Evolutionary conservation across 192 early-diverging fungal genomes (phyloP), one percentile per base, ranked within the genome.

Genomic region (Allomyces arbusculus): DNA sequence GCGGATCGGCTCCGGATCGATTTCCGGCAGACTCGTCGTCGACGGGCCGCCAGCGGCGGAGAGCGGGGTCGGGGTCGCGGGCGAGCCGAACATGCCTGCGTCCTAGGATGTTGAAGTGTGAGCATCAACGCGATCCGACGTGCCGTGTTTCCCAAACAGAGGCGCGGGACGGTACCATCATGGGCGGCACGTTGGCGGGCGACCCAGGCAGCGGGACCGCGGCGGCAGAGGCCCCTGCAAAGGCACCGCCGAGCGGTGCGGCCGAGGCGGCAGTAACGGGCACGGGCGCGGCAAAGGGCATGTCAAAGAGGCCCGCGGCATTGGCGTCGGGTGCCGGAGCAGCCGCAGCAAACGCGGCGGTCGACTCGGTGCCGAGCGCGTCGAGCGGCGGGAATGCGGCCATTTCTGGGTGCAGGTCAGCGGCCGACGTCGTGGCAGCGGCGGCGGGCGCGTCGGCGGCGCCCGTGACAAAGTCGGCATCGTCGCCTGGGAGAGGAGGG

Each of bases 391-490:
- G 63, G 33, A 63, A 63, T 12, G 24, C 63, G 26, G 40, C 44
- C 24, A n/a, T 45, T 63, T 45, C 61, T 7, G 69, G n/a, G 24
- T 64, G n/a, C 11, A 61, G 5, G 3, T 62, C 24, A 16, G 55
- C 44, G 7, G 20, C n/a, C 9, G 43, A 33, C 61, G 64, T 50
- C n/a, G 44, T 24, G 20, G 65, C 20, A 3, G 50, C 12, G 5
- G 26, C 33, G 1, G 63, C 4, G 28, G 66, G 44, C 8, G 61
- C 23, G 28, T 25, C 44, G 40, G 40, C 62, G 23, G 63, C 64
- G 6, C 66, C 28, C 55, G 74, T 71, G 65, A 89, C 82, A 55
- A 83, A 73, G 71, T 84, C 83, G 22, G 86, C 84, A 66, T 87
- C 86, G 20, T 78, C 78, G 61, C 88, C 88, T 58, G 20, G 12